Evolutionary conservation across 352 stramenopile genomes (phyloP).

Genomic region (Aphanomyces invadans): DNA sequence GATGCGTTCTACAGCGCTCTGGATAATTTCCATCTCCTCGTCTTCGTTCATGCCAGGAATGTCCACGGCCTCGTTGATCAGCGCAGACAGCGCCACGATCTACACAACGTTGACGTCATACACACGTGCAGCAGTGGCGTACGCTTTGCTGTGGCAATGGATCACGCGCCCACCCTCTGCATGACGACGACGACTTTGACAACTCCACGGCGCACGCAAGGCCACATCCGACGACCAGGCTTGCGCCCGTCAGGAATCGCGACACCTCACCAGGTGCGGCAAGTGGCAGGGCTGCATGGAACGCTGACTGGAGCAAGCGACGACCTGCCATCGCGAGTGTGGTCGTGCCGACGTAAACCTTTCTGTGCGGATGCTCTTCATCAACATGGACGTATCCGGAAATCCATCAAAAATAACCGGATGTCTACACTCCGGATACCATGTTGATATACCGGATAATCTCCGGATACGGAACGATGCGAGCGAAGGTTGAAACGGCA

Average conservation of each 20-base stretch:
- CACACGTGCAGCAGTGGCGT: no score
- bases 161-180: background rate
- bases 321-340: no score
- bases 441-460: no score
- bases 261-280: background rate
- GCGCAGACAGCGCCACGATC: constrained; percentile 5
- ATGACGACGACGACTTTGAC: background rate
- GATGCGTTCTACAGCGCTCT: constrained; percentile 12
- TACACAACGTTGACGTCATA: background rate
- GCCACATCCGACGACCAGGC: background rate
- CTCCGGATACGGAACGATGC: background rate
- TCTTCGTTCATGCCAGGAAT: constrained; percentile 13
- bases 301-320: background rate
- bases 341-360: no score
- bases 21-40: constrained; percentile 10
- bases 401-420: no score
- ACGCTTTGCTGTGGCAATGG: background rate
- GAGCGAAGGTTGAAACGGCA: background rate
- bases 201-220: background rate
- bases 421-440: background rate
- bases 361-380: no score
- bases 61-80: constrained; percentile 16
- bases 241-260: background rate
- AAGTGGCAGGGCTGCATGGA: background rate
- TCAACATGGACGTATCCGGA: no score